A percentile compares a stretch with the other conserved stretches of the same genome.
Evolutionary conservation across 1,139 yeast genomes (phyloP).

Genomic region (Zygotorulaspora mrakii): DNA sequence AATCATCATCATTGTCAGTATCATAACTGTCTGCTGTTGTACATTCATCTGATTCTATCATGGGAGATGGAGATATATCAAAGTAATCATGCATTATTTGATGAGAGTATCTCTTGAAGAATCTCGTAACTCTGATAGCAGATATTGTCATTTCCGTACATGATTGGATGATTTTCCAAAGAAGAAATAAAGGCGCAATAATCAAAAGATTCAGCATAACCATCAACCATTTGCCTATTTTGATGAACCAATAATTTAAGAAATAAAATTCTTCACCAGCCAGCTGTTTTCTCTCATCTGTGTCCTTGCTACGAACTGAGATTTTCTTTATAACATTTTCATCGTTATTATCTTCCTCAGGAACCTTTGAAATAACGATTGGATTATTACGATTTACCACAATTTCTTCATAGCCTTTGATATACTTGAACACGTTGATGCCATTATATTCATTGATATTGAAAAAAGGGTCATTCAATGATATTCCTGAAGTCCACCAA

Average conservation of each 20-base stretch:
- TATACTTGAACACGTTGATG: conserved; percentile 27
- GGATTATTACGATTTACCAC: conserved; percentile 34
- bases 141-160: conserved; percentile 41
- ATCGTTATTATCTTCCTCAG: conserved; percentile 2
- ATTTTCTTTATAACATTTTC: conserved; percentile 2
- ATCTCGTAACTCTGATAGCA: conserved; percentile 31
- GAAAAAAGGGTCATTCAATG: conserved; percentile 57
- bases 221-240: conserved; percentile 46
- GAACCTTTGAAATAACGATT: conserved; percentile 18
- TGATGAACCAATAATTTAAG: conserved; percentile 35
- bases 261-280: conserved; percentile 15
- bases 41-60: conserved; percentile 6
- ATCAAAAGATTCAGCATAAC: conserved; percentile 44
- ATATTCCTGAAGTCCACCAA: conserved; percentile 77
- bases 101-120: conserved; percentile 37
- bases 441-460: conserved; percentile 31
- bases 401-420: conserved; percentile 32
- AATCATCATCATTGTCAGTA: conserved; percentile 19
- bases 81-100: conserved; percentile 44
- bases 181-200: conserved; percentile 52
- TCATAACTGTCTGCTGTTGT: conserved; percentile 12
- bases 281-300: conserved; percentile 7
- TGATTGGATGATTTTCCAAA: conserved; percentile 44
- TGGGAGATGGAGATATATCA: conserved; percentile 14
- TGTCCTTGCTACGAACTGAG: background rate